phyloP scores from a whole-genome alignment of 345 rosid species.

The Salix brachista region DNA sequence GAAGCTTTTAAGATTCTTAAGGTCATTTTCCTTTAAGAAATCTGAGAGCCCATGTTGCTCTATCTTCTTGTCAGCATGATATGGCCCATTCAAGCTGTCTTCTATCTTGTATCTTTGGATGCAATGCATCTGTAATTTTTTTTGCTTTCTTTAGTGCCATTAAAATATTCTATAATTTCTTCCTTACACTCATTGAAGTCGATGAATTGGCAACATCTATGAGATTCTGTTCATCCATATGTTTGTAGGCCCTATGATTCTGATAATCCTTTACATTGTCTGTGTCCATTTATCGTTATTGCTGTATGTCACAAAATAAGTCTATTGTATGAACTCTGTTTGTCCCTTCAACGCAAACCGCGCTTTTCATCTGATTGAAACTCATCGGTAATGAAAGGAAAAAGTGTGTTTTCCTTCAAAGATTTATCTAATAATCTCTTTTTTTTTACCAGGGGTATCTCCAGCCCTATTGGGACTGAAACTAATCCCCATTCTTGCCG shows the following conservation, averaged over 20 bases:
- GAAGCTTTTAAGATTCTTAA: slow-evolving; percentile 13
- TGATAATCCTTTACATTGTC: slow-evolving; percentile 16
- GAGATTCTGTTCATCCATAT: slow-evolving; percentile 27
- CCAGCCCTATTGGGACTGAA: too few relatives aligned
- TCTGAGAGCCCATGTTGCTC: slow-evolving; percentile 31
- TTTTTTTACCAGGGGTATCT: too few relatives aligned
- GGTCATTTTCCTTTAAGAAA: slow-evolving; percentile 21
- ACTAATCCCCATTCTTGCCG: too few relatives aligned
- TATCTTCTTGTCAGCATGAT: slow-evolving; percentile 34
- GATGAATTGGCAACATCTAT: slow-evolving; percentile 34
- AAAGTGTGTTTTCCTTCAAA: neutral
- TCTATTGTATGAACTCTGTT: neutral
- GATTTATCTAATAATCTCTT: neutral
- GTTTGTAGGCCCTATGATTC: slow-evolving; percentile 22
- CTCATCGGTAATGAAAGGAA: neutral
- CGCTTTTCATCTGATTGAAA: slow-evolving; percentile 13
- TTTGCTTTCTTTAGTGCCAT: neutral
- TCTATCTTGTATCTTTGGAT: slow-evolving; percentile 21
- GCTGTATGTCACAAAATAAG: neutral
- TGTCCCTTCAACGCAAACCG: slow-evolving; percentile 6
- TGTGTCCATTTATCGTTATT: slow-evolving; percentile 15
- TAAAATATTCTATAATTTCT: neutral
- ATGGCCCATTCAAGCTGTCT: slow-evolving; percentile 51
- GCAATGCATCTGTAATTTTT: slow-evolving; percentile 32
- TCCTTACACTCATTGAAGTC: slow-evolving; percentile 31